Evolutionary conservation across 2,329 filamentous ascomycete species (phyloP), one percentile per base, ranked within the genome.

Genomic region (Ophiostoma novo-ulmi): DNA sequence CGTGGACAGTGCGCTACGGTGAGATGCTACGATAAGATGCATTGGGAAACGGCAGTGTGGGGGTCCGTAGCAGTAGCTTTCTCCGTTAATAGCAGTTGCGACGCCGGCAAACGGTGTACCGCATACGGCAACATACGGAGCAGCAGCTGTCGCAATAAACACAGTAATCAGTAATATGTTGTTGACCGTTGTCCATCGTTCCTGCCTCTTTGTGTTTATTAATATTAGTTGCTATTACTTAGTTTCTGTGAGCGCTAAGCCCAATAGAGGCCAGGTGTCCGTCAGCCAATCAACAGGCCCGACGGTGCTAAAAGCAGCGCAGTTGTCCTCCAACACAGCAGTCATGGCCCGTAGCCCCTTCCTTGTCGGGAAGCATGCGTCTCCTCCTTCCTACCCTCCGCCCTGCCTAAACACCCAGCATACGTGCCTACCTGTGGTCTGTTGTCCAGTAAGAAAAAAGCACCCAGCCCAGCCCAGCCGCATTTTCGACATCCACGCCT

Each of bases 401-500:
- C 44, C 44, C 44, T 48, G 44, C 44, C 44, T 48, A 48, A 48
- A 48, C 44, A 48, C 44, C 5, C 44, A 48, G 44, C 44, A 17
- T 44, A 17, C 41, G 44, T 64, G 6, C 61, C 61, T 64, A 13
- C 22, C 38, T 31, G 31, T 31, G 31, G 31, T 70, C 61, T 63
- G 61, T 61, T 66, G 69, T 69, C 58, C 71, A 74, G 73, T 71
- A 67, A 70, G 72, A 71, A 72, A 71, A 72, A 70, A 74, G 38
- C 11, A 35, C 39, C 55, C 48, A 71, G 35, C 69, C 44, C 68
- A 68, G 31, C 69, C 72, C 71, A 72, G 71, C 73, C 73, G 71
- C 71, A 74, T 70, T 74, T 73, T 73, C 70, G 65, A 72, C 71
- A 69, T 73, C 68, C 65, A 71, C 68, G 61, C 67, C 64, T 71